Conservation (phyloP, 139 green algal species). For the Chlamydomonas sp. region DNA sequence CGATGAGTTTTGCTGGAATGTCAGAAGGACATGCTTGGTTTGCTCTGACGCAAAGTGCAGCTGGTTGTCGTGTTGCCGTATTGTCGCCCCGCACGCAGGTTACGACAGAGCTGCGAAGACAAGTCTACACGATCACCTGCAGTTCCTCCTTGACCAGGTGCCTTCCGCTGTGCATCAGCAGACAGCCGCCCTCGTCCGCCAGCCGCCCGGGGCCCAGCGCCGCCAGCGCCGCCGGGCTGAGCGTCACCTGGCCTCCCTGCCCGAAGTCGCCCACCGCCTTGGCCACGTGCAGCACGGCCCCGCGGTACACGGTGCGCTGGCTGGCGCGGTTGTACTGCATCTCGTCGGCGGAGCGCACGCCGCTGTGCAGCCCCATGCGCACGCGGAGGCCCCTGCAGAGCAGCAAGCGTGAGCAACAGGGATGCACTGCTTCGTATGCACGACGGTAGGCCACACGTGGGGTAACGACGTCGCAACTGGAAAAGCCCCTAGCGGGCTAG, state of each 20-base stretch:
- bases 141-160: no score
- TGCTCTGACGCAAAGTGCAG: no score
- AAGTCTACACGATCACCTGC: no score
- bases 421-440: no score
- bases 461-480: not conserved
- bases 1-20: no score
- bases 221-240: not conserved
- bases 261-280: conserved; percentile 36
- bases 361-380: conserved; percentile 44
- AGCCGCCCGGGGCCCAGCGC: not conserved
- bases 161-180: not conserved
- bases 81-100: no score
- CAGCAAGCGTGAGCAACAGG: no score
- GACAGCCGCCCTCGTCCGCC: not conserved
- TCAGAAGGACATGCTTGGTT: no score
- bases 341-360: not conserved
- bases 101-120: no score
- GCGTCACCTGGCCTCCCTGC: conserved; percentile 27
- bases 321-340: conserved; percentile 38
- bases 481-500: not conserved
- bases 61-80: no score
- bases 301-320: conserved; percentile 27
- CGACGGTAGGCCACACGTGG: not conserved
- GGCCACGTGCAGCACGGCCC: not conserved
- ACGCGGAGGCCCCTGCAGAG: conserved; percentile 42